phyloP scores from a whole-genome alignment of 2,329 filamentous ascomycete species.

The Alternaria metachromatica region DNA sequence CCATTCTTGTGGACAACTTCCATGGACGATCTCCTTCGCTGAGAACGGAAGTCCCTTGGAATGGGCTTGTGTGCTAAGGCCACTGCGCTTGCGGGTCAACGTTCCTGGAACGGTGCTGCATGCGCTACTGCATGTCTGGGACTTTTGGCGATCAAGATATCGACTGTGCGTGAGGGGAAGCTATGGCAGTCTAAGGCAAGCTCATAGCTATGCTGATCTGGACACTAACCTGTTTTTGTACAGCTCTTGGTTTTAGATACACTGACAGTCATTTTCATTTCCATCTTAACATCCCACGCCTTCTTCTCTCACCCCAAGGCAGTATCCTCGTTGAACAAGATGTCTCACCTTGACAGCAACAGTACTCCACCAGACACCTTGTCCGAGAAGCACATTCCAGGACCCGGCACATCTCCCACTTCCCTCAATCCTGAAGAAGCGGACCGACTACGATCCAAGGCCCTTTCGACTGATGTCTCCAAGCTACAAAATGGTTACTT shows the following conservation, averaged over 20 bases:
- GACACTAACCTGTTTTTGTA: background rate
- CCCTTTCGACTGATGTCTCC: background rate
- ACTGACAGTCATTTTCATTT: background rate
- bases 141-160: background rate
- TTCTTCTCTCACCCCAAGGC: background rate
- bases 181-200: background rate
- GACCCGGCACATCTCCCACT: background rate
- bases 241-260: background rate
- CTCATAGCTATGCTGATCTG: background rate
- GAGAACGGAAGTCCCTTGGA: background rate
- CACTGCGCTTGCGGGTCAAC: background rate
- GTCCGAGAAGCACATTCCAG: background rate
- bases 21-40: background rate
- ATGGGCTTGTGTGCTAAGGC: background rate
- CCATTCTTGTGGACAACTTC: background rate
- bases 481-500: background rate
- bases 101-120: background rate
- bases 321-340: background rate
- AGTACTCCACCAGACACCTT: accelerated
- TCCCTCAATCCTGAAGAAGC: background rate
- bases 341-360: background rate
- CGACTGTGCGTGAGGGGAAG: background rate
- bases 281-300: background rate
- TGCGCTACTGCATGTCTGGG: background rate
- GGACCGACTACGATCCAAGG: background rate